A percentile compares a stretch with the other conserved stretches of the same genome.
phyloP scores from a whole-genome alignment of 352 stramenopile genomes.

The Pythium angustatum region DNA sequence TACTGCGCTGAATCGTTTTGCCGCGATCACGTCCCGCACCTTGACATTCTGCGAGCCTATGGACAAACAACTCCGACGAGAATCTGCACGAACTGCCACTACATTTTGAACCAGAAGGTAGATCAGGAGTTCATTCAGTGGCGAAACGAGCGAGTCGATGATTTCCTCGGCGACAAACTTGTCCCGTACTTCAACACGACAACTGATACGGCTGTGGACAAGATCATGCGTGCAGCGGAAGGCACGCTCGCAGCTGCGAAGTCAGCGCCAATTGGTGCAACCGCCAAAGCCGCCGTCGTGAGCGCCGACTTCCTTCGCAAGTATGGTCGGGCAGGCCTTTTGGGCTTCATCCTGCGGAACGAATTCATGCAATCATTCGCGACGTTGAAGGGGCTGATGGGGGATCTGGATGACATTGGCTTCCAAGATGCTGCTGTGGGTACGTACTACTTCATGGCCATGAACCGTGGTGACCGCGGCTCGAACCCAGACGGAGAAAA shows the following conservation, averaged over 20 bases:
- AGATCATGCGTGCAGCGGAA: conserved; percentile 78
- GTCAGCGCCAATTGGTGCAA: conserved; percentile 75
- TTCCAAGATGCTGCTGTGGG: conserved; percentile 87
- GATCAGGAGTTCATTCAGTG: conserved; percentile 79
- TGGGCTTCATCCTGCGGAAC: conserved; percentile 85
- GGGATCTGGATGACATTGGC: conserved; percentile 73
- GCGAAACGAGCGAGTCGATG: conserved; percentile 76
- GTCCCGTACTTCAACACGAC: conserved; percentile 77
- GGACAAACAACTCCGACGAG: conserved; percentile 58
- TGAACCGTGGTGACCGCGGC: conserved; percentile 82
- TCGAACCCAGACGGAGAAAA: conserved; percentile 65
- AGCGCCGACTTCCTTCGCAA: conserved; percentile 86
- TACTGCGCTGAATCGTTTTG: conserved; percentile 85
- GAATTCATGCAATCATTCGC: conserved; percentile 89
- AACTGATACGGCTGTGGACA: conserved; percentile 82
- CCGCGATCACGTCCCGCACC: conserved; percentile 62
- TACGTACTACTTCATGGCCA: conserved; percentile 90
- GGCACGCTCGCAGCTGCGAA: conserved; percentile 79
- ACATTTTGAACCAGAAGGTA: conserved; percentile 72
- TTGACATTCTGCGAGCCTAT: conserved; percentile 65
- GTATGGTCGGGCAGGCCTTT: conserved; percentile 72
- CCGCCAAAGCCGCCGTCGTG: conserved; percentile 82
- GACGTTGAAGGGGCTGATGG: conserved; percentile 80
- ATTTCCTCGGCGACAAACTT: conserved; percentile 68
- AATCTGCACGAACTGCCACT: conserved; percentile 71